Evolutionary conservation across 257 asterid species (phyloP).

Genomic region (Leptodermis oblonga): DNA sequence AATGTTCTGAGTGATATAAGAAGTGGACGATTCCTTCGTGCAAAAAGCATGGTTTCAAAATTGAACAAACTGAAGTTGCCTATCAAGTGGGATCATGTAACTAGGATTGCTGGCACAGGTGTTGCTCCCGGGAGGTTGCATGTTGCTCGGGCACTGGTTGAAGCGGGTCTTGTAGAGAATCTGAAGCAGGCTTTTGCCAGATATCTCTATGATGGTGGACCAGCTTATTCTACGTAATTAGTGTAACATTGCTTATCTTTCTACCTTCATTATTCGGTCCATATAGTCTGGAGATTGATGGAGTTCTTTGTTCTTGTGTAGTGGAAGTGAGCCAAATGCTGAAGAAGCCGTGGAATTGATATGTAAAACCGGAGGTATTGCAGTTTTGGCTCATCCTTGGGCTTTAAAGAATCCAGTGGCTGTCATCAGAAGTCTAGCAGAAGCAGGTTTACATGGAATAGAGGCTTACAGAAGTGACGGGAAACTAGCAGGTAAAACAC

Average conservation of each 20-base stretch:
- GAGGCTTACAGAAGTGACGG: slow-evolving; percentile 94
- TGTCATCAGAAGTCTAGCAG: slow-evolving; percentile 66
- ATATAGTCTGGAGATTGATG: slow-evolving; percentile 11
- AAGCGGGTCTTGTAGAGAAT: slow-evolving; percentile 93
- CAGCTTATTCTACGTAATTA: slow-evolving; percentile 90
- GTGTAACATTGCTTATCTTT: slow-evolving; percentile 11
- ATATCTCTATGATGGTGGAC: slow-evolving; percentile 94
- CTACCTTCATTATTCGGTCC: neutral
- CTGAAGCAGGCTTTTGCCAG: slow-evolving; percentile 82
- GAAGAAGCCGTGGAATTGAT: slow-evolving; percentile 79
- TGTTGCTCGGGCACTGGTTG: slow-evolving; percentile 96
- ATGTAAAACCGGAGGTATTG: slow-evolving; percentile 85
- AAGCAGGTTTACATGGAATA: slow-evolving; percentile 81
- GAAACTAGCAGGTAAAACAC: slow-evolving; percentile 64
- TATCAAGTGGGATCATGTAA: slow-evolving; percentile 73
- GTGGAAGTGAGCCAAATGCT: slow-evolving; percentile 89
- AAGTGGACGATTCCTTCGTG: slow-evolving; percentile 83
- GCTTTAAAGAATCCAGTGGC: slow-evolving; percentile 73
- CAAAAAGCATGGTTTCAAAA: slow-evolving; percentile 77
- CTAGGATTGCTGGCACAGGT: slow-evolving; percentile 86
- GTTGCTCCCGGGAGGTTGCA: slow-evolving; percentile 98
- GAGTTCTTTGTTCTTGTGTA: slow-evolving; percentile 22
- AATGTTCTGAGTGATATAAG: slow-evolving; percentile 60
- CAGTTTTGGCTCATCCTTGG: slow-evolving; percentile 99
- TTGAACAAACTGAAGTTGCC: slow-evolving; percentile 80